Evolutionary conservation across 2,329 filamentous ascomycete species (phyloP).

Genomic region (Neurospora crassa): DNA sequence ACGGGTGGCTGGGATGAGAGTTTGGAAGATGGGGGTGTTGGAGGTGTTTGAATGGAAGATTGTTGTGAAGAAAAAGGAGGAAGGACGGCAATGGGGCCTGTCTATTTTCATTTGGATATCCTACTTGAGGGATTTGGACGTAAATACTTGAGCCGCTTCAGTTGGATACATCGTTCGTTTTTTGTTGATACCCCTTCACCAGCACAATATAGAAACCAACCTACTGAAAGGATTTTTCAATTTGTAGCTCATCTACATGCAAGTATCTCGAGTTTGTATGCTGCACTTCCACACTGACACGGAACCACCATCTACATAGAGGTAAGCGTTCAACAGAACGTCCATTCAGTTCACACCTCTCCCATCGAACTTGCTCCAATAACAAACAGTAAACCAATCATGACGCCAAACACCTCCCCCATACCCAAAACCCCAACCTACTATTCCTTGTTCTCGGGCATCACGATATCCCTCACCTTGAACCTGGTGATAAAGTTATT

Average conservation of each 20-base stretch:
- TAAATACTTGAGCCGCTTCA: neutral
- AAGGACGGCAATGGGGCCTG: neutral
- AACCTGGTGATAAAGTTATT: conserved; percentile 42
- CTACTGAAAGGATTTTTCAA: neutral
- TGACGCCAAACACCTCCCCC: neutral
- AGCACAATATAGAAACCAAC: neutral
- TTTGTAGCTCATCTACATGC: neutral
- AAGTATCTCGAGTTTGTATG: neutral
- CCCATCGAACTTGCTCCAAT: neutral
- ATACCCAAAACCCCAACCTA: neutral
- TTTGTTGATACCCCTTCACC: conserved; percentile 17
- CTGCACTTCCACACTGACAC: neutral
- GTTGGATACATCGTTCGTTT: neutral
- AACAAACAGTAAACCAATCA: neutral
- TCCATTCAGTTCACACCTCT: neutral
- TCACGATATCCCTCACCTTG: conserved; percentile 32
- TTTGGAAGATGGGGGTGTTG: conserved; percentile 48
- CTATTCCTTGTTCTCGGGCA: conserved; percentile 19
- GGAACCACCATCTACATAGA: neutral
- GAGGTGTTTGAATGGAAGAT: conserved; percentile 26
- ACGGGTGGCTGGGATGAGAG: conserved; percentile 85
- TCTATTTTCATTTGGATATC: neutral
- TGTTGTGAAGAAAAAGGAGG: neutral
- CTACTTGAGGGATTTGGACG: neutral
- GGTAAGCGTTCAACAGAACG: neutral